Evolutionary conservation across 2,329 filamentous ascomycete genomes (phyloP).

Genomic region (Sclerotinia trifoliorum): DNA sequence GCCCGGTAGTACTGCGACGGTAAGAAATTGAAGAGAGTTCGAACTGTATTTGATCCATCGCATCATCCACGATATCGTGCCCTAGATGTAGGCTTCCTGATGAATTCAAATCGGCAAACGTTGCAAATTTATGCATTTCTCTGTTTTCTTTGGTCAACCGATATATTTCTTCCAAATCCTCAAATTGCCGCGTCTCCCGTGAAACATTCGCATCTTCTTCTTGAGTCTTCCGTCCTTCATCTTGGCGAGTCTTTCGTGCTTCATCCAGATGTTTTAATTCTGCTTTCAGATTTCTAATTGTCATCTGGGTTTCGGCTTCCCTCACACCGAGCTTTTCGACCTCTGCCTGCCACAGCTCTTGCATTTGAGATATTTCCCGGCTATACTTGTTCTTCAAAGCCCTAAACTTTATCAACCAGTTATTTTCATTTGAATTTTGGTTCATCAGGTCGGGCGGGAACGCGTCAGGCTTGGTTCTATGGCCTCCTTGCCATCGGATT

Average conservation of each 20-base stretch:
- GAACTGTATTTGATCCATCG: slow-evolving; percentile 20
- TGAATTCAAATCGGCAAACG: not conserved
- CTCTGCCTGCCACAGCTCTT: slow-evolving; percentile 18
- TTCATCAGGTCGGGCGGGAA: no score
- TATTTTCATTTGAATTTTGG: not conserved
- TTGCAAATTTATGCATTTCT: not conserved
- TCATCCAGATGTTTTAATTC: slow-evolving; percentile 2
- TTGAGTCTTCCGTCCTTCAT: not conserved
- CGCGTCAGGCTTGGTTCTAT: not conserved
- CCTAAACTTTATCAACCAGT: not conserved
- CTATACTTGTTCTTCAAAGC: not conserved
- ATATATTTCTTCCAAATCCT: not conserved
- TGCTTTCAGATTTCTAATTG: slow-evolving; percentile 2
- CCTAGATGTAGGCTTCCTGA: not conserved
- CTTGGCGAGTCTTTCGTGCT: not conserved
- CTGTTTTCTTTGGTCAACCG: slow-evolving; percentile 12
- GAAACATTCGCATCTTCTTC: not conserved
- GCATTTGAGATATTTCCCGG: not conserved
- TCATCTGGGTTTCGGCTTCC: not conserved
- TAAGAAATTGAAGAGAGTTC: slow-evolving; percentile 24
- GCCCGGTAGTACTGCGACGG: not conserved
- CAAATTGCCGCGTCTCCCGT: not conserved
- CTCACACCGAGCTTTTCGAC: not conserved
- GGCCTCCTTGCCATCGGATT: not conserved
- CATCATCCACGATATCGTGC: not conserved